Percentiles rank a stretch among this genome's conserved stretches.
phyloP scores from a whole-genome alignment of 1,139 yeast species.

The Groenewaldozyma sp. region DNA sequence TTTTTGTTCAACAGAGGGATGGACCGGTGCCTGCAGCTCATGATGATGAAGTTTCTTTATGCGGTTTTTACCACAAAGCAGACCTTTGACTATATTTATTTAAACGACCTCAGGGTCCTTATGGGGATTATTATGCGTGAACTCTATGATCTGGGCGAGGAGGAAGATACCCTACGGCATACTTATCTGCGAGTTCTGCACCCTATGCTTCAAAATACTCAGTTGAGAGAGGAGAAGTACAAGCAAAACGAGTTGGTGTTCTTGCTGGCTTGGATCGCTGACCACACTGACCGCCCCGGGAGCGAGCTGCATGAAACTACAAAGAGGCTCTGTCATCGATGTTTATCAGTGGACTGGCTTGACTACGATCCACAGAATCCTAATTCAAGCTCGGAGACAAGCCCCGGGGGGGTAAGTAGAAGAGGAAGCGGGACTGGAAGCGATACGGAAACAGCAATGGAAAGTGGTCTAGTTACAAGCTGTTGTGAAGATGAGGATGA shows the following conservation, averaged over 20 bases:
- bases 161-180: constrained; percentile 55
- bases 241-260: constrained; percentile 47
- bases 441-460: too few species aligned
- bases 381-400: neutral
- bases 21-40: constrained; percentile 62
- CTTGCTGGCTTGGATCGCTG: constrained; percentile 40
- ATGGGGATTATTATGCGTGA: constrained; percentile 82
- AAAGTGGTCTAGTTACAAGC: too few species aligned
- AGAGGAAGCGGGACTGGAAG: too few species aligned
- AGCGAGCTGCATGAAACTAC: constrained; percentile 33
- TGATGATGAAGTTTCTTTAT: constrained; percentile 71
- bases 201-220: constrained; percentile 63
- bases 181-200: constrained; percentile 69
- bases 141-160: constrained; percentile 54
- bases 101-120: constrained; percentile 78
- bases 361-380: too few species aligned
- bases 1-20: constrained; percentile 69
- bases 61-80: constrained; percentile 59
- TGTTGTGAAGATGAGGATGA: too few species aligned
- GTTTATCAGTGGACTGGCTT: constrained; percentile 54
- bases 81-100: constrained; percentile 61
- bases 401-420: too few species aligned
- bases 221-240: constrained; percentile 47
- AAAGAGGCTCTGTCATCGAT: constrained; percentile 50
- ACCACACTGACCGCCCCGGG: neutral